A percentile compares a stretch with the other conserved stretches of the same genome.
Evolutionary conservation across 306 rosid genomes (phyloP).

Genomic region (Cucurbita moschata): DNA sequence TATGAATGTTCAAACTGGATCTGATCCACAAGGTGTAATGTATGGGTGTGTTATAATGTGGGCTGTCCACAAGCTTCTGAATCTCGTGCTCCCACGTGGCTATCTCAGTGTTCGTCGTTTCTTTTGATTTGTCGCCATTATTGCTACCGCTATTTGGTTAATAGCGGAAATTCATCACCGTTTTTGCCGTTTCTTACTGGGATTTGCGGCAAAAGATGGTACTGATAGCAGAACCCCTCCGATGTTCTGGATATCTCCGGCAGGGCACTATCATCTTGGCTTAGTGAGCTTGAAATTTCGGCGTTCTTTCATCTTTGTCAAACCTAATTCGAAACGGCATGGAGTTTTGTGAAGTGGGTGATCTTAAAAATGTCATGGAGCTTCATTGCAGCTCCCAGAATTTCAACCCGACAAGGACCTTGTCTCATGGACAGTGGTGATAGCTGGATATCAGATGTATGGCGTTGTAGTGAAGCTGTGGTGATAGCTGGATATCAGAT

Average conservation of each 20-base stretch:
- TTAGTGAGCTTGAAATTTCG: not conserved
- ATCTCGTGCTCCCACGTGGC: conserved; percentile 17
- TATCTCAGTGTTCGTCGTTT: not conserved
- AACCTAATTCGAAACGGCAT: not conserved
- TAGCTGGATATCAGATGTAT: conserved; percentile 66
- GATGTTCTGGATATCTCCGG: conserved; percentile 7
- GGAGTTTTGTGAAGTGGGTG: not conserved
- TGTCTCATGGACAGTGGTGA: conserved; percentile 56
- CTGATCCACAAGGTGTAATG: conserved; percentile 1
- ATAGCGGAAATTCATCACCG: not conserved
- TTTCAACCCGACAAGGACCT: conserved; percentile 24
- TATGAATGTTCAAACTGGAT: not conserved
- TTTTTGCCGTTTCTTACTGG: not conserved
- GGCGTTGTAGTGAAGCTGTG: conserved; percentile 43
- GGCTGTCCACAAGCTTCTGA: conserved; percentile 20
- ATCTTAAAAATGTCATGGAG: not conserved
- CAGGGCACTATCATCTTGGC: not conserved
- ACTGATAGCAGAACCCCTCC: conserved; percentile 17
- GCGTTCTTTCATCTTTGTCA: not conserved
- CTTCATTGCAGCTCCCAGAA: not conserved
- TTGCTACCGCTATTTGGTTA: not conserved
- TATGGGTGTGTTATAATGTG: not conserved
- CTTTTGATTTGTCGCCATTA: not conserved
- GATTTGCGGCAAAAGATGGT: conserved; percentile 11
- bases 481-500: conserved; percentile 15